Conservation (phyloP, 2,329 filamentous ascomycete species). For the Alternaria conjuncta region DNA sequence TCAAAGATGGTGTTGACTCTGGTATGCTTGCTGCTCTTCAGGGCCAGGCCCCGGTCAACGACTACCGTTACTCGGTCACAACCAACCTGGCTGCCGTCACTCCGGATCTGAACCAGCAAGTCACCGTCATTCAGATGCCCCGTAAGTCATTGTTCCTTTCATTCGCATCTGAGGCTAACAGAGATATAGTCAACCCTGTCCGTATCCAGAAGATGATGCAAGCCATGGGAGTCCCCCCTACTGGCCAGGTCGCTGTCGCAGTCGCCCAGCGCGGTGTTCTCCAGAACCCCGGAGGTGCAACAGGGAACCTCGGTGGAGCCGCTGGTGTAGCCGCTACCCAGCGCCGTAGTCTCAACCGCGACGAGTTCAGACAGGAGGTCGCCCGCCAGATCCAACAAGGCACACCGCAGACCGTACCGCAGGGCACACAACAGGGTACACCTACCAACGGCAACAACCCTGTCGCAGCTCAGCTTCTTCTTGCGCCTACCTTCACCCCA, state of each 20-base stretch:
- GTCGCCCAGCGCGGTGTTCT: conserved; percentile 47
- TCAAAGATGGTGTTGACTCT: conserved; percentile 42
- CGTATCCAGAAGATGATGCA: conserved; percentile 47
- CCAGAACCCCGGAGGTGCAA: conserved; percentile 47
- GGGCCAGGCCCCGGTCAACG: conserved; percentile 40
- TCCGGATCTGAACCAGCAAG: conserved; percentile 43
- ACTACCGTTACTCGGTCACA: conserved; percentile 45
- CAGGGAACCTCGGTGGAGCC: conserved; percentile 34
- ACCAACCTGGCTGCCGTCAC: conserved; percentile 45
- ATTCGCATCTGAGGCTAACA: conserved; percentile 14
- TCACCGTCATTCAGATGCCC: conserved; percentile 47
- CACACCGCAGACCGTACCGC: not conserved
- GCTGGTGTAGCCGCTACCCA: conserved; percentile 26
- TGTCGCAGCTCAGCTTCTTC: conserved; percentile 42
- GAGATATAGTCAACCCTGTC: conserved; percentile 38
- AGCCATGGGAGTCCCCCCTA: conserved; percentile 37
- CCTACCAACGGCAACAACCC: conserved; percentile 42
- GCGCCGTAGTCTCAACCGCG: conserved; percentile 30
- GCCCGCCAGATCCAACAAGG: conserved; percentile 27
- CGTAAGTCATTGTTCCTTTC: conserved; percentile 25
- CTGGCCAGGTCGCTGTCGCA: conserved; percentile 40
- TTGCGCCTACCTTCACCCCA: conserved; percentile 46
- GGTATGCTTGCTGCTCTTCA: conserved; percentile 44
- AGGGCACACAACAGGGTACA: conserved; percentile 22
- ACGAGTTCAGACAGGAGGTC: conserved; percentile 32